phyloP scores from a whole-genome alignment of 192 early-diverging fungal genomes.

The Piromyces sp. region DNA sequence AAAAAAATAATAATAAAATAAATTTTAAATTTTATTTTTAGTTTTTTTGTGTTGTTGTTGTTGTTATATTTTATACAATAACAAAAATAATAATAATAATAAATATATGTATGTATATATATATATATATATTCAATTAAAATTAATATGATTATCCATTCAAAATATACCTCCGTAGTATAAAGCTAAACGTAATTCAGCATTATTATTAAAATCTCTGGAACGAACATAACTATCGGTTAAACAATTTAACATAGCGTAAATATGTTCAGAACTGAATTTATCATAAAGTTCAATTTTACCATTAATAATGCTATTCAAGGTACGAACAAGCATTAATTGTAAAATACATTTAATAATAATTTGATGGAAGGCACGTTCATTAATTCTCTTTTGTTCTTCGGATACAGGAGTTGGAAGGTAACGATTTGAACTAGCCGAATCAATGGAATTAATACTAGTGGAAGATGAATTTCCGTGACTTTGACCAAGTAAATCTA shows the following conservation, averaged over 20 bases:
- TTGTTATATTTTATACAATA: no score
- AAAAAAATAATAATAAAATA: no score
- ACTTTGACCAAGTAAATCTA: not conserved
- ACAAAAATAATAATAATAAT: no score
- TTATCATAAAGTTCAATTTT: slow-evolving; percentile 35
- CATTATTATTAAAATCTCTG: slow-evolving; percentile 57
- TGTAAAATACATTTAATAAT: slow-evolving; percentile 82
- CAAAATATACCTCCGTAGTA: slow-evolving; percentile 13
- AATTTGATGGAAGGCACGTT: slow-evolving; percentile 54
- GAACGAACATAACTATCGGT: slow-evolving; percentile 66
- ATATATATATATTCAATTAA: no score
- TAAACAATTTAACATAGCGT: slow-evolving; percentile 61
- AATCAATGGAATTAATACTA: not conserved
- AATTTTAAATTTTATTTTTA: no score
- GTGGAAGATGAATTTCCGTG: not conserved
- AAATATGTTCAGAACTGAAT: slow-evolving; percentile 39
- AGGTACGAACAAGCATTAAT: slow-evolving; percentile 70
- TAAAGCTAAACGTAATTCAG: slow-evolving; percentile 59
- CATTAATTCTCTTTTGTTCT: slow-evolving; percentile 23
- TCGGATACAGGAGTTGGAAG: not conserved
- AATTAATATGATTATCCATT: not conserved
- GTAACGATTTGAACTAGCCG: not conserved
- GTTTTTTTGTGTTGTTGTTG: no score
- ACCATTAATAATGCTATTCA: slow-evolving; percentile 52
- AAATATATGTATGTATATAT: no score